Evolutionary conservation across 306 rosid species (phyloP).

Genomic region (Rosa persica): DNA sequence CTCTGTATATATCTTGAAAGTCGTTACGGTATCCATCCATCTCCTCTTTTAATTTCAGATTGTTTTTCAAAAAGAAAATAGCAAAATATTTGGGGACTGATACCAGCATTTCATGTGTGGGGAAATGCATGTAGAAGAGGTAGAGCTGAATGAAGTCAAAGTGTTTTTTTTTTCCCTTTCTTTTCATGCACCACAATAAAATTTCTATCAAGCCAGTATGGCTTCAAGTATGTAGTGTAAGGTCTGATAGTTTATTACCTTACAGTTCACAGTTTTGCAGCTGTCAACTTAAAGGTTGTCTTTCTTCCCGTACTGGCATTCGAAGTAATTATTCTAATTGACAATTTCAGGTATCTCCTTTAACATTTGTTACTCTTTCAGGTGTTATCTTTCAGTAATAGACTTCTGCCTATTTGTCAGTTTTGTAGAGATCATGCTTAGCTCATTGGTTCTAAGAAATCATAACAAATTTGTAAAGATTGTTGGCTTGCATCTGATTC

Average conservation of each 20-base stretch:
- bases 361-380: background rate
- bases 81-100: background rate
- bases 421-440: background rate
- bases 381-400: background rate
- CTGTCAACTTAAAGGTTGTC: slow-evolving; percentile 80
- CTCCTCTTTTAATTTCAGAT: slow-evolving; percentile 17
- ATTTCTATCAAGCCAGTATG: background rate
- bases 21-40: slow-evolving; percentile 52
- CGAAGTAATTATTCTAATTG: slow-evolving; percentile 72
- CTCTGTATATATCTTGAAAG: slow-evolving; percentile 97
- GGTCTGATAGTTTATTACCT: slow-evolving; percentile 26
- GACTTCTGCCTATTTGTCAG: background rate
- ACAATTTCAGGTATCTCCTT: slow-evolving; percentile 88
- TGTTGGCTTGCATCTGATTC: background rate
- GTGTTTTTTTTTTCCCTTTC: background rate
- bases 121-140: background rate
- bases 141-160: background rate
- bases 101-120: slow-evolving; percentile 5
- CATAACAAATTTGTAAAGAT: background rate
- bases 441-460: background rate
- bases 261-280: slow-evolving; percentile 69
- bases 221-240: slow-evolving; percentile 11
- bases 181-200: slow-evolving; percentile 1
- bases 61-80: background rate
- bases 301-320: slow-evolving; percentile 90